These are phyloP conservation scores for Castanospermum australe DNA, from an alignment of 306 rosid genomes.

Conservation along the genomic window DNA sequence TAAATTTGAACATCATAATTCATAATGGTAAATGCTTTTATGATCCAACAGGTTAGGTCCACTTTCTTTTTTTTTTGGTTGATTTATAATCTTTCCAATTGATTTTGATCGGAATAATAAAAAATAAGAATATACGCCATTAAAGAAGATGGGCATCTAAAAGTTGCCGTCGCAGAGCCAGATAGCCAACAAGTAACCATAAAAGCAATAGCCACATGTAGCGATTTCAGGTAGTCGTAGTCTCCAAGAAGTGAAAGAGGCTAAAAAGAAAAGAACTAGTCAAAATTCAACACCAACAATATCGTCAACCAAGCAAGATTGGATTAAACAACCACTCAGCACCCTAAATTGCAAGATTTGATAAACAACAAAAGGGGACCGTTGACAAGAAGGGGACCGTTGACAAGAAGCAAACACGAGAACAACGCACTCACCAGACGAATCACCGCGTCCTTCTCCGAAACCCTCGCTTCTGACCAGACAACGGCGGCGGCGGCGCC, in stretches of 20 bases:
- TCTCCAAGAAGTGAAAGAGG: too few species aligned
- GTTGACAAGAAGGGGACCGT: neutral
- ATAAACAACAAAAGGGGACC: too few species aligned
- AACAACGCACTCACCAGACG: conserved; percentile 64
- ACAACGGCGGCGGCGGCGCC: conserved; percentile 47
- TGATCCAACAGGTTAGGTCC: too few species aligned
- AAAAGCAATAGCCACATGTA: neutral
- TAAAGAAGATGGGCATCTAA: too few species aligned
- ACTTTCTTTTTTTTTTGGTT: too few species aligned
- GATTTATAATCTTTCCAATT: too few species aligned
- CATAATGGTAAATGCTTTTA: too few species aligned
- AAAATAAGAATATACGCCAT: too few species aligned
- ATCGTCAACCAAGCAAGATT: neutral
- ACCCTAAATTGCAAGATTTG: neutral
- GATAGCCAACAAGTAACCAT: conserved; percentile 12
- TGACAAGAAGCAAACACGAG: too few species aligned
- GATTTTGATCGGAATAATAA: too few species aligned
- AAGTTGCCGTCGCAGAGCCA: too few species aligned
- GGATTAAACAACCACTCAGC: neutral
- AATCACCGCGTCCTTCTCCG: conserved; percentile 58
- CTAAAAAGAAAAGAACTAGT: neutral
- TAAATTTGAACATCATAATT: too few species aligned
- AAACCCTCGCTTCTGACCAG: conserved; percentile 82
- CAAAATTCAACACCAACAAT: neutral
- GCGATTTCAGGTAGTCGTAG: neutral